Evolutionary conservation across 768 basidiomycete genomes (phyloP), one percentile per base, ranked within the genome.

Genomic region (Termitomyces sp.): DNA sequence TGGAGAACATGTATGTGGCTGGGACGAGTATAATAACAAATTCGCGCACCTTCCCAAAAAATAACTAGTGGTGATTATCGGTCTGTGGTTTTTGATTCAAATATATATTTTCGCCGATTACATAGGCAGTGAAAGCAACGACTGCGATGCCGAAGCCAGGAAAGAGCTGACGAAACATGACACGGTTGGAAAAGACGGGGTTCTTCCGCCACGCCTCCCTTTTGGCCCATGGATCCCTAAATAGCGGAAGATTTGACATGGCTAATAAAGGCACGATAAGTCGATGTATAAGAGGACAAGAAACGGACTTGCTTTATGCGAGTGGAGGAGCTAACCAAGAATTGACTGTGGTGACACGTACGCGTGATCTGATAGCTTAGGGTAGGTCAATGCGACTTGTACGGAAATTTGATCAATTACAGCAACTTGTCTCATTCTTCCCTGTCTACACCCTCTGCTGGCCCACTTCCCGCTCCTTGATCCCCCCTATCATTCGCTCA

Each of bases 131-230:
- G 77, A 98, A 98, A 1, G 94, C 91, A 53, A 88, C 92, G 50
- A 93, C 80, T 36, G 92, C 96, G 56, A 93, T 92, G 47, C 94
- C 95, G 67, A 98, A 90, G 39, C 96, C 96, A 34, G 96, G 96
- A 72, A 98, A 94, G 62, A 96, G 70, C 76, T 83, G 93, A 65
- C 87, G 78, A 76, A 98, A 87, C 91, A 94, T 94, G 64, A 83
- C 81, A 42, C 87, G 84, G 63, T 87, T 89, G 59, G 85, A 81
- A 77, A 97, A 97, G 55, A 95, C 83, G n/a, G 90, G 86, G 66
- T 84, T 86, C 70, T 87, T 93, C 66, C 94, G 82, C 94, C 93
- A 97, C 39, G 92, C 91, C 64, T 97, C 94, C 60, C 86, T 77
- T 74, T 90, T 94, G 22, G 92, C 91, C 94, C 94, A 97, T 51